phyloP scores from a whole-genome alignment of 768 basidiomycete species.

The Rhodocollybia butyracea region DNA sequence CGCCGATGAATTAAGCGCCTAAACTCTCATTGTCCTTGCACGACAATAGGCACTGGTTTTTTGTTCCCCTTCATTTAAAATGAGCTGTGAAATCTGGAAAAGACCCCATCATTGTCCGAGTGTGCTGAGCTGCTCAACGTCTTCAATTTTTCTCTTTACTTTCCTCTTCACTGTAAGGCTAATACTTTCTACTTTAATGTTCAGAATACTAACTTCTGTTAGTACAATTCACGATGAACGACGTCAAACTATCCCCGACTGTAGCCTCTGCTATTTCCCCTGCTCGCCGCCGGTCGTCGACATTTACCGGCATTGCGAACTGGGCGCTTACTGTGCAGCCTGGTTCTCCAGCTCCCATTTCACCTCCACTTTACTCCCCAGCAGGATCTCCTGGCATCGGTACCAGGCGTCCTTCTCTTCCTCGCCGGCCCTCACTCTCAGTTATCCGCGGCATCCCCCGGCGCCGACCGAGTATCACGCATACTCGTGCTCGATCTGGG shows the following conservation, averaged over 20 bases:
- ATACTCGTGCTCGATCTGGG: constrained; percentile 20
- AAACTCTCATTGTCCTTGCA: no score
- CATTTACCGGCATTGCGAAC: constrained; percentile 29
- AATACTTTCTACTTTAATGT: background rate
- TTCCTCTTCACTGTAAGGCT: background rate
- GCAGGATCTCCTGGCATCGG: background rate
- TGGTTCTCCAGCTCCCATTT: constrained; percentile 18
- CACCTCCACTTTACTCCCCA: constrained; percentile 17
- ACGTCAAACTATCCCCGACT: background rate
- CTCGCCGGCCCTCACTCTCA: constrained; percentile 26
- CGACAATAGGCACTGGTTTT: background rate
- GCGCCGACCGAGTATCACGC: constrained; percentile 2
- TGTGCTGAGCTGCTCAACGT: constrained; percentile 4
- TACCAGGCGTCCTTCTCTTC: background rate
- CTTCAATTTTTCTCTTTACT: constrained; percentile 1
- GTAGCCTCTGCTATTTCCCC: background rate
- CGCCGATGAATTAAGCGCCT: no score
- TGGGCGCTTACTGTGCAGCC: constrained; percentile 42
- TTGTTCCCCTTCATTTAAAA: background rate
- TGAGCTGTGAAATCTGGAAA: background rate
- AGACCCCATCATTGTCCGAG: background rate
- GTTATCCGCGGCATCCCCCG: background rate
- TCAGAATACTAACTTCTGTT: background rate
- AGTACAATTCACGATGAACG: constrained; percentile 4
- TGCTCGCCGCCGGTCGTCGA: constrained; percentile 5